Evolutionary conservation across 768 basidiomycete species (phyloP).

Genomic region (Lepiota venenata): DNA sequence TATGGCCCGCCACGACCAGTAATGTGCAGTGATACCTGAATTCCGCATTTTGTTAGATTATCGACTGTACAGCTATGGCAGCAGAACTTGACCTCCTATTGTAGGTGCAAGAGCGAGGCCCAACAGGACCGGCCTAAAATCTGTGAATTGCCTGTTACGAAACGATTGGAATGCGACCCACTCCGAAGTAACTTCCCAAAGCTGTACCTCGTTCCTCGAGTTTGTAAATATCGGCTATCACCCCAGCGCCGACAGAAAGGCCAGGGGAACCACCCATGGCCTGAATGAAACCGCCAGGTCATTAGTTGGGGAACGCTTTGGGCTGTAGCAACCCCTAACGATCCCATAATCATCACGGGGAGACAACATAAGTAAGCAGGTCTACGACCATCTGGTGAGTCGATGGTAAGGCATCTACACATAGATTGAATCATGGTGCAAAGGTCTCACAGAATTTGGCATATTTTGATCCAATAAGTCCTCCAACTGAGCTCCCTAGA

Average conservation of each 20-base stretch:
- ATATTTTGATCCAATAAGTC: conserved; percentile 30
- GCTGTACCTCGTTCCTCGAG: conserved; percentile 59
- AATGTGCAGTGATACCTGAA: conserved; percentile 47
- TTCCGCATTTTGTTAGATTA: background rate
- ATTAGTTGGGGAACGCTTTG: conserved; percentile 44
- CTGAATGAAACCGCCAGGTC: conserved; percentile 61
- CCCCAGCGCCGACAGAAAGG: conserved; percentile 51
- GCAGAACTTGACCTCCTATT: conserved; percentile 41
- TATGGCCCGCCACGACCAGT: conserved; percentile 63
- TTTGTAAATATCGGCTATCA: conserved; percentile 65
- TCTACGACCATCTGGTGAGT: conserved; percentile 65
- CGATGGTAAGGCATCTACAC: background rate
- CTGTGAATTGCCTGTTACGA: background rate
- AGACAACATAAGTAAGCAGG: conserved; percentile 55
- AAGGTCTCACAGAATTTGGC: conserved; percentile 33
- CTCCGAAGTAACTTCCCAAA: conserved; percentile 57
- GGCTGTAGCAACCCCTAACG: conserved; percentile 55
- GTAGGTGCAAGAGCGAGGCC: conserved; percentile 62
- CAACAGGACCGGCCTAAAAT: conserved; percentile 45
- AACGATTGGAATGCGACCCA: conserved; percentile 20
- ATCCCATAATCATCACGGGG: conserved; percentile 56
- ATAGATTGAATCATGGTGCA: background rate
- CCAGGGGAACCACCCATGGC: conserved; percentile 61
- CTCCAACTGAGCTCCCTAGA: conserved; percentile 28
- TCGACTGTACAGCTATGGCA: background rate